Evolutionary conservation across 352 stramenopile genomes (phyloP), one percentile per base, ranked within the genome.

Genomic region (Globisporangium megalacanthum): DNA sequence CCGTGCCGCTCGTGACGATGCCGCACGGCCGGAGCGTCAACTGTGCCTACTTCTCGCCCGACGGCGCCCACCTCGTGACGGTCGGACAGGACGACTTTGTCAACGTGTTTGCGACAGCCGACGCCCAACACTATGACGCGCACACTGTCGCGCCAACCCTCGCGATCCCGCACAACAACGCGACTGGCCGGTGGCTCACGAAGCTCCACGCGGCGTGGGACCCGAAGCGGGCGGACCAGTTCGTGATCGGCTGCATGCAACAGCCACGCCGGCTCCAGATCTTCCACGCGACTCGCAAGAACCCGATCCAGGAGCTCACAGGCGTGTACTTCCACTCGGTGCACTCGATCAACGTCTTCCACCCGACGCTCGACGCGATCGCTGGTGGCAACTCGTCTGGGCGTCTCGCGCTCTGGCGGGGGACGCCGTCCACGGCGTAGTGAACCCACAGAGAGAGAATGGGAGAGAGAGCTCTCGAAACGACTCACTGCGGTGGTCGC

Each of bases 271-370:
- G 84, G 46, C 62, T 96, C 20, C 83, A 95, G 61, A 84, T 96
- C 48, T 96, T 95, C 61, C 66, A 77, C 22, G 74, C 79, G 14
- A 79, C 71, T 15, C 77, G 73, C 17, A 83, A 71, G 47, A 78
- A 77, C n/a, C 82, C 79, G 17, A 75, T 94, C 42, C 83, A 87
- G 36, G 75, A 88, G 52, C 69, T 93, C 17, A 73, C 55, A 52
- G 86, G 79, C 57, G 70, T 88, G 44, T 73, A 77, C 42, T 86
- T 94, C 42, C 75, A 68, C 1, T 95, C 86, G 17, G 82, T 96
- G 25, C 83, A 93, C 64, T 95, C 87, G 19, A 89, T 94, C 64
- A 94, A 94, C 60, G 72, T 77, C 3, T 93, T 95, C 64, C 87
- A 96, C 58, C 84, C 86, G 25, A 75, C 75, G 47, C 61, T 85